These are phyloP conservation scores for Neonectria coccinea DNA, from an alignment of 2,329 filamentous ascomycete genomes.

Conservation along the genomic window DNA sequence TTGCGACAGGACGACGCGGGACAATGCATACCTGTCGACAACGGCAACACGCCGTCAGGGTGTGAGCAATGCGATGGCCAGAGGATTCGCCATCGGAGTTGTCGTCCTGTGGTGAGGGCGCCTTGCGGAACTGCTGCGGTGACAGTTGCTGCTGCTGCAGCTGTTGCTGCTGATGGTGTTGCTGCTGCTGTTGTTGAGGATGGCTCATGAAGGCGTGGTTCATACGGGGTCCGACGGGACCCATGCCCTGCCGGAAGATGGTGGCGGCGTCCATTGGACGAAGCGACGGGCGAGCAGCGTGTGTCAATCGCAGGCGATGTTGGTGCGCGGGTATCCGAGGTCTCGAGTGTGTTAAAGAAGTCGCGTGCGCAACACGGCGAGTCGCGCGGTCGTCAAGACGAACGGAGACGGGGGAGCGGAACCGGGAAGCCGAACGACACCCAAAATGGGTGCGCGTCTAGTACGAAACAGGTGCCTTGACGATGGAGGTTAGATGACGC, in stretches of 20 bases:
- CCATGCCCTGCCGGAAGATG: constrained; percentile 70
- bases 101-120: constrained; percentile 53
- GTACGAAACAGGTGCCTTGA: background rate
- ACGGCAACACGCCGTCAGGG: constrained; percentile 82
- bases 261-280: constrained; percentile 68
- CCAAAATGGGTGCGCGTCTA: constrained; percentile 8
- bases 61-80: constrained; percentile 77
- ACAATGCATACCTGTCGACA: constrained; percentile 75
- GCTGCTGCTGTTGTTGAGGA: constrained; percentile 43
- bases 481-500: constrained; percentile 1
- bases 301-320: constrained; percentile 15
- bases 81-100: constrained; percentile 62
- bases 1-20: constrained; percentile 20
- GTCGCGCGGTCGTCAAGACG: constrained; percentile 13
- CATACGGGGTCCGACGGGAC: constrained; percentile 56
- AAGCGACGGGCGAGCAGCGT: constrained; percentile 18
- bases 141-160: constrained; percentile 44
- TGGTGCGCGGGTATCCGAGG: constrained; percentile 30
- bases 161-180: constrained; percentile 20
- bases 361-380: constrained; percentile 28
- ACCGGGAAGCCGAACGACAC: constrained; percentile 15
- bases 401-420: background rate
- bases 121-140: constrained; percentile 46
- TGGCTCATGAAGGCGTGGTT: constrained; percentile 48
- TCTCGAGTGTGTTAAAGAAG: constrained; percentile 28